Conservation (phyloP, 768 basidiomycete genomes). For the Tylopilus subfusipes region DNA sequence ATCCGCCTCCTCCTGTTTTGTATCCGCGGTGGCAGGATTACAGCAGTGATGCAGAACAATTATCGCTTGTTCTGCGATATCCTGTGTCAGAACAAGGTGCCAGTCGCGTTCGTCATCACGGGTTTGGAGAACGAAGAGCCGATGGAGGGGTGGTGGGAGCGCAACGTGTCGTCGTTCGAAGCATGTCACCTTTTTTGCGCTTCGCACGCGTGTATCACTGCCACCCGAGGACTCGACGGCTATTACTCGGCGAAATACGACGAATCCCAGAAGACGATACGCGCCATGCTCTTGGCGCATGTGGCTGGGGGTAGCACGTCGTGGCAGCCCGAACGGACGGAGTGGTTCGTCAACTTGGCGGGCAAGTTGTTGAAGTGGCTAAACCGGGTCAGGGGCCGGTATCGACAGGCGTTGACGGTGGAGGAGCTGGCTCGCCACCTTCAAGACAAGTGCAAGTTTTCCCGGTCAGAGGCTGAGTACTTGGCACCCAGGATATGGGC, state of each 20-base stretch:
- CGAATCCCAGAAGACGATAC: constrained; percentile 30
- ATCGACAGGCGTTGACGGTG: constrained; percentile 15
- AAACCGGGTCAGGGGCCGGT: constrained; percentile 10
- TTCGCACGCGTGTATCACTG: constrained; percentile 40
- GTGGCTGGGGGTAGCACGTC: constrained; percentile 11
- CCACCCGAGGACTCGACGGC: constrained; percentile 26
- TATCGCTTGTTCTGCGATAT: constrained; percentile 30
- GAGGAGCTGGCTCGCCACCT: constrained; percentile 22
- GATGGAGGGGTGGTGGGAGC: constrained; percentile 35
- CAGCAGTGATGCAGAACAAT: constrained; percentile 28
- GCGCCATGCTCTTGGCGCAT: constrained; percentile 20
- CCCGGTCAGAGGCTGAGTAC: constrained; percentile 18
- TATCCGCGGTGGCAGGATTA: constrained; percentile 33
- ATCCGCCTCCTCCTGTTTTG: constrained; percentile 34
- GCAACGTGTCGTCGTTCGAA: constrained; percentile 32
- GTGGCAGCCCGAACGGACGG: constrained; percentile 22
- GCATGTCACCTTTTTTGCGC: constrained; percentile 19
- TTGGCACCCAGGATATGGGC: constrained; percentile 25
- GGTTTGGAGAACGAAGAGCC: constrained; percentile 30
- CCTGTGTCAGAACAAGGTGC: constrained; percentile 31
- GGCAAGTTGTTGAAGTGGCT: constrained; percentile 20
- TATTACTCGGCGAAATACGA: constrained; percentile 29
- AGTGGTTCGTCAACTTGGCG: constrained; percentile 26
- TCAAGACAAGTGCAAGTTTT: constrained; percentile 22
- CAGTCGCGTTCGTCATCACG: constrained; percentile 31